Conservation (phyloP, 345 rosid species). For the Aegle marmelos region DNA sequence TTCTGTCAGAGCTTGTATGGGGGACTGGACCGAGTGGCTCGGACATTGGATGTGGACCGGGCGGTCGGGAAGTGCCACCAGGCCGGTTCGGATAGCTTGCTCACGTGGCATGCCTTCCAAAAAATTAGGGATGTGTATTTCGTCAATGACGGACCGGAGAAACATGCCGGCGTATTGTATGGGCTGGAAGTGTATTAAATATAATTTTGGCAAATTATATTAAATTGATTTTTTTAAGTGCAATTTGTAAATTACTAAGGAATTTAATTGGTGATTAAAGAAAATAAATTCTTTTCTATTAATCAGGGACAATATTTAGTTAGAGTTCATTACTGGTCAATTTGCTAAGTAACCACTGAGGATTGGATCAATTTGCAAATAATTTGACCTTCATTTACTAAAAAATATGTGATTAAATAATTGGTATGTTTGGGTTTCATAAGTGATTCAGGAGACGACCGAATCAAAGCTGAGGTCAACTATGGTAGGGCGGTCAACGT, state of each 20-base stretch:
- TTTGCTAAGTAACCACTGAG: background rate
- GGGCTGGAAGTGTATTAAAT: constrained; percentile 53
- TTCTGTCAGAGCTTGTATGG: constrained; percentile 64
- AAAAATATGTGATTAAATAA: background rate
- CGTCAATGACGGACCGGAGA: constrained; percentile 55
- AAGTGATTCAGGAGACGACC: background rate
- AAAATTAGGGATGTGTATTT: constrained; percentile 68
- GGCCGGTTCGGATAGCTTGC: constrained; percentile 87
- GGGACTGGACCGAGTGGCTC: constrained; percentile 71
- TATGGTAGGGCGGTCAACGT: background rate
- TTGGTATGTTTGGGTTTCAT: background rate
- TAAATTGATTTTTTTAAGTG: constrained; percentile 13
- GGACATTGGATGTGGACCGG: constrained; percentile 55
- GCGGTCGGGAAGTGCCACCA: constrained; percentile 83
- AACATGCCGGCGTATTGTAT: constrained; percentile 73
- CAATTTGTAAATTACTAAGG: background rate
- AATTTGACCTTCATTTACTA: too few relatives aligned
- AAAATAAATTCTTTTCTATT: background rate
- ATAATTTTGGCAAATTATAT: background rate
- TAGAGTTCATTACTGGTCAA: too few relatives aligned
- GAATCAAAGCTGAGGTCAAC: background rate
- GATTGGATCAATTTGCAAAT: background rate
- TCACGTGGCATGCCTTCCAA: constrained; percentile 82
- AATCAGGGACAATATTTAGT: too few relatives aligned
- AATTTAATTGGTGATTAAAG: background rate